These are phyloP conservation scores for Rhexocercosporidium sp. DNA, from an alignment of 2,329 filamentous ascomycete genomes.

Conservation along the genomic window DNA sequence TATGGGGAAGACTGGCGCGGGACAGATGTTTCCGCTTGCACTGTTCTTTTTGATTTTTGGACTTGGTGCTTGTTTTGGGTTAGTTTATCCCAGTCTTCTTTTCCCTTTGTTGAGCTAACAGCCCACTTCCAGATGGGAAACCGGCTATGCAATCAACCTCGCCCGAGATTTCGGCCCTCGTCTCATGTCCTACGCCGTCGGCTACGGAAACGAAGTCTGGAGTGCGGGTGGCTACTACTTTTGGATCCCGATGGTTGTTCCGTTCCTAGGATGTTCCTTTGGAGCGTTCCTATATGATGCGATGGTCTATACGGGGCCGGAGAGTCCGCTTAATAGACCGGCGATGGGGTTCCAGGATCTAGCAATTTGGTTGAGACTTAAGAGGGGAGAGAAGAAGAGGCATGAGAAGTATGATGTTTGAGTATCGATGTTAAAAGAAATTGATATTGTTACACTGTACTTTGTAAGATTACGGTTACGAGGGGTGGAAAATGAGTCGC, in stretches of 20 bases:
- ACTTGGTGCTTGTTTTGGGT: constrained; percentile 70
- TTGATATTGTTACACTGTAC: too few species aligned
- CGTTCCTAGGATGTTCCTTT: constrained; percentile 67
- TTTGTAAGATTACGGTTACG: too few species aligned
- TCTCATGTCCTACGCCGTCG: constrained; percentile 68
- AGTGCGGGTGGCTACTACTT: constrained; percentile 72
- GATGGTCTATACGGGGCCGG: constrained; percentile 68
- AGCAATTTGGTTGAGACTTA: constrained; percentile 24
- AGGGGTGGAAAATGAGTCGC: neutral
- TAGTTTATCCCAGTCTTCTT: neutral
- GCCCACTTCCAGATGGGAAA: constrained; percentile 63
- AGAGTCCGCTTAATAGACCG: constrained; percentile 73
- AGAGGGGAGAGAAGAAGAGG: constrained; percentile 22
- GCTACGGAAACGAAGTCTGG: constrained; percentile 72
- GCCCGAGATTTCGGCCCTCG: constrained; percentile 75
- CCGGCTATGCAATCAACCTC: constrained; percentile 76
- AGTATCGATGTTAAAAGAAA: constrained; percentile 13
- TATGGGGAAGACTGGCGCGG: constrained; percentile 41
- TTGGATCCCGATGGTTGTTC: constrained; percentile 77
- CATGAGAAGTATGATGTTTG: constrained; percentile 24
- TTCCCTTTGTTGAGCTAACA: neutral
- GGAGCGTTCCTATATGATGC: constrained; percentile 71
- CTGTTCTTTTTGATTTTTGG: constrained; percentile 77
- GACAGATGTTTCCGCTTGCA: constrained; percentile 61
- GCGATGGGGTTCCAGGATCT: constrained; percentile 66